These are phyloP conservation scores for Paecilomyces sp. DNA, from an alignment of 2,329 filamentous ascomycete genomes.

Conservation along the genomic window DNA sequence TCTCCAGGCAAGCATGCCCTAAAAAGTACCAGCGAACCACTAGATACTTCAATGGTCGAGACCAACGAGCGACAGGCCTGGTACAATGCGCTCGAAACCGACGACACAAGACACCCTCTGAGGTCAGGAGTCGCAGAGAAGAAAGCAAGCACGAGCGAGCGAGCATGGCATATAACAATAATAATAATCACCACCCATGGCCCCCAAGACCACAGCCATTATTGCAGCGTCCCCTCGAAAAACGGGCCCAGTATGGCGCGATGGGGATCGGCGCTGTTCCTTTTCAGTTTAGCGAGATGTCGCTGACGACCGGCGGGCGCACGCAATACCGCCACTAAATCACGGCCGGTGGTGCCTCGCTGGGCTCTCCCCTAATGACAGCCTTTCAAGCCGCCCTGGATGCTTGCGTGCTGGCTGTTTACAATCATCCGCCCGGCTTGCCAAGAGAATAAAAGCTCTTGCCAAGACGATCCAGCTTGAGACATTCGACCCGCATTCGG, in stretches of 20 bases:
- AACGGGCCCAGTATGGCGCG: not conserved
- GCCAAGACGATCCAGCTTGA: not conserved
- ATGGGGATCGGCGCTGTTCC: not conserved
- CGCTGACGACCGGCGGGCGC: not conserved
- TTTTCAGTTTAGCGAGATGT: not conserved
- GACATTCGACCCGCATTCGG: not conserved
- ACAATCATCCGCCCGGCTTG: not conserved
- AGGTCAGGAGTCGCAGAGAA: not conserved
- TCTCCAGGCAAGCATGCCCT: not conserved
- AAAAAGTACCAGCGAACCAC: not conserved
- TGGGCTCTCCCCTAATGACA: not conserved
- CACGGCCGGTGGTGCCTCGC: not conserved
- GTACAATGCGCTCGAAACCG: not conserved
- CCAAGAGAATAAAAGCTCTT: not conserved
- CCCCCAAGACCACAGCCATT: not conserved
- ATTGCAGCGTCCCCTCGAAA: not conserved
- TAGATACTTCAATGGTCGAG: not conserved
- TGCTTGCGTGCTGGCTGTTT: not conserved
- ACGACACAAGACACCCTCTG: not conserved
- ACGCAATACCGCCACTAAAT: not conserved
- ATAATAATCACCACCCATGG: not conserved
- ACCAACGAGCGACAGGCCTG: not conserved
- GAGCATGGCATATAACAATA: not conserved
- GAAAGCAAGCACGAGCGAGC: not conserved
- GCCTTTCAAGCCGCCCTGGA: not conserved